Evolutionary conservation across 2,329 filamentous ascomycete species (phyloP), one percentile per base, ranked within the genome.

Genomic region (Ophiostoma ips): DNA sequence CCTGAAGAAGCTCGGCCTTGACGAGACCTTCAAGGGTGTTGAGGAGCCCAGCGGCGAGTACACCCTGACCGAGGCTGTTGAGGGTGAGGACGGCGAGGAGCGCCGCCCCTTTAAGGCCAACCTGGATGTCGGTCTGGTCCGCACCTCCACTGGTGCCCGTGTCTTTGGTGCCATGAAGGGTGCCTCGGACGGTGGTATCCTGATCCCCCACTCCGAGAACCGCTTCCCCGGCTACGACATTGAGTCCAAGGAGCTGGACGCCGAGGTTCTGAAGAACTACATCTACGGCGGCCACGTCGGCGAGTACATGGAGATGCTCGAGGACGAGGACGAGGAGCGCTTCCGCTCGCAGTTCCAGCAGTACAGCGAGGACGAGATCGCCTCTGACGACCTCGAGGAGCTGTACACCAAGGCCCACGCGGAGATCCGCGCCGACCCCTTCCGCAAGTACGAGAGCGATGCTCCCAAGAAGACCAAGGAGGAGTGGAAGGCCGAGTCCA

Each of bases 111-210:
- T 98, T 87, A 98, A 98, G 85, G 86, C 84, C 71, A 87, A 85
- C 85, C 84, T 98, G 61, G 92, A 98, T 66, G 92, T 98, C 65
- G 92, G 92, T 80, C 87, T 98, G 65, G 79, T 82, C 73, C 87
- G 92, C 66, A 98, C 92, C 67, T 95, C 89, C 59, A 98, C 92
- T 61, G 92, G 92, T 82, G 89, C 90, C 71, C 89, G 92, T 76
- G 81, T 98, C 76, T 98, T 98, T 69, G 92, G 87, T 73, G 92
- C 90, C 73, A 88, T 98, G 86, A 98, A 98, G 85, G 92, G 92
- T 78, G 90, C 89, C 64, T 96, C 89, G 44, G 92, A 98, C 72
- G 92, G 92, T 72, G 92, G 92, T 70, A 86, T 98, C 72, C 81
- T 89, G 71, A 75, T 98, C 62, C 92, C 92, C 63, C 92, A 98